These are phyloP conservation scores for Dalbergia cochinchinensis DNA, from an alignment of 306 rosid genomes.

Conservation along the genomic window DNA sequence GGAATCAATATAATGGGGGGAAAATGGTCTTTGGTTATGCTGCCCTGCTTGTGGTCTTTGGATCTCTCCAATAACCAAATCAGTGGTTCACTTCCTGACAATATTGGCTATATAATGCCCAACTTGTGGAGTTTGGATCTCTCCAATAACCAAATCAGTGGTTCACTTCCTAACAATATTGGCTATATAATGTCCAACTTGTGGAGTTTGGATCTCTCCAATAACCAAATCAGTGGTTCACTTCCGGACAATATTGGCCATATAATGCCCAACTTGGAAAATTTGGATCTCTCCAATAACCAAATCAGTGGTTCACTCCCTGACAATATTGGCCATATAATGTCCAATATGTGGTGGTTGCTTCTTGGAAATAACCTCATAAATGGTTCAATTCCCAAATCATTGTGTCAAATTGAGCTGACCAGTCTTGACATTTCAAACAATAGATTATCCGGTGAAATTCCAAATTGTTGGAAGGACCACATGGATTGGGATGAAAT, in stretches of 20 bases:
- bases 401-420: neutral
- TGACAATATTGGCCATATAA: neutral
- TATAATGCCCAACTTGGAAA: no score
- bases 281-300: no score
- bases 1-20: neutral
- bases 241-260: no score
- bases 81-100: slow-evolving; percentile 33
- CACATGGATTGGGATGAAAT: neutral
- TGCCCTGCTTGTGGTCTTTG: neutral
- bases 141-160: slow-evolving; percentile 11
- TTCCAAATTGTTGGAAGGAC: slow-evolving; percentile 19
- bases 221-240: no score
- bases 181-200: neutral
- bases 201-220: neutral
- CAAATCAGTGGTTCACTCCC: slow-evolving; percentile 30
- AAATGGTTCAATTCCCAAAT: slow-evolving; percentile 36
- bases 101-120: slow-evolving; percentile 38
- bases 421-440: neutral
- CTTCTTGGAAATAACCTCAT: slow-evolving; percentile 24
- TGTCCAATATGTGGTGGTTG: neutral
- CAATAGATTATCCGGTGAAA: slow-evolving; percentile 18
- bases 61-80: slow-evolving; percentile 32
- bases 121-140: neutral
- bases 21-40: neutral
- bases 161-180: neutral